Evolutionary conservation across 2,329 filamentous ascomycete genomes (phyloP), one percentile per base, ranked within the genome.

Genomic region (Mollisia scopiformis): DNA sequence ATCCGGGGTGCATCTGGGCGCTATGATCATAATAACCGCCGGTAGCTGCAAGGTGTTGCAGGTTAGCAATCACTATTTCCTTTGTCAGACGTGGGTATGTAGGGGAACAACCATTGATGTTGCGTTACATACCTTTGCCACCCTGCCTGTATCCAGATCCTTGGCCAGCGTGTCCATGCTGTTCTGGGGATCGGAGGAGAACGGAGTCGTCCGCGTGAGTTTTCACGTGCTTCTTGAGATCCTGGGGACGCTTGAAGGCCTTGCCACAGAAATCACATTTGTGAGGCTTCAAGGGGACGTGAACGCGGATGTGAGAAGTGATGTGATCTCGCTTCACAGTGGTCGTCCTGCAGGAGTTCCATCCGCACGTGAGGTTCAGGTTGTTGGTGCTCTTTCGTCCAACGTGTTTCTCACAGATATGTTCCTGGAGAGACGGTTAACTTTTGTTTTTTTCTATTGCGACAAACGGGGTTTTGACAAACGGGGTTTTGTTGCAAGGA

Each of bases 381-480:
- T 99, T 99, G 82, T 98, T 98, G 74, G 95, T 99, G 81, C 92
- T 96, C 83, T 99, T 99, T 78, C 95, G 92, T 67, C 95, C 95
- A 75, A 99, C 93, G 82, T 99, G 95, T 73, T 93, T 92, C 76
- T 98, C 95, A 78, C 95, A 98, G 69, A 99, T 93, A 78, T 99
- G 95, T 72, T 98, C 94, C 93, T 98, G 71, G 28, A 49, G 28
- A 49, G 46, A 30, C 49, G 10, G 23, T 27, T 27, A 27, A 27
- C 23, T 47, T 2, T 23, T 25, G 41, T n/a, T n/a, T n/a, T n/a
- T n/a, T n/a, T n/a, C n/a, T n/a, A n/a, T n/a, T n/a, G n/a, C n/a
- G n/a, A n/a, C n/a, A n/a, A n/a, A n/a, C n/a, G n/a, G n/a, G n/a
- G n/a, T n/a, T n/a, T n/a, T n/a, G n/a, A n/a, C n/a, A n/a, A n/a